Conservation (phyloP, 2,329 filamentous ascomycete genomes). For the Huntiella decipiens region DNA sequence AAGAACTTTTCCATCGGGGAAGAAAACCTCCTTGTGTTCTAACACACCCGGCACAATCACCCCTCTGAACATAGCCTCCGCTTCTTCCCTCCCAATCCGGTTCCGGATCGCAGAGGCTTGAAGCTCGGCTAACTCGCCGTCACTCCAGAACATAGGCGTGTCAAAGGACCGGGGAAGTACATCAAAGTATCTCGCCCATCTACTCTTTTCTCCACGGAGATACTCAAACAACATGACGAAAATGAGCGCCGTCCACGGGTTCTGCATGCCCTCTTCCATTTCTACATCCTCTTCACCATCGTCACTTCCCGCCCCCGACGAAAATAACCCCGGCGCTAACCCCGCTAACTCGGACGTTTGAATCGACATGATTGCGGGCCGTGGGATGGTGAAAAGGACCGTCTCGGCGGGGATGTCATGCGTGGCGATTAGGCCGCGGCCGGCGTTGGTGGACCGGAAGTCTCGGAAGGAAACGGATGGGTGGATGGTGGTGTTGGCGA, state of each 20-base stretch:
- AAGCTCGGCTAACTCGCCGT: slow-evolving; percentile 48
- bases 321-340: slow-evolving; percentile 35
- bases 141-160: slow-evolving; percentile 79
- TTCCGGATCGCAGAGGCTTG: slow-evolving; percentile 57
- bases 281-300: slow-evolving; percentile 18
- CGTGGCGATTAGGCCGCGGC: slow-evolving; percentile 46
- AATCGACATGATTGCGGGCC: slow-evolving; percentile 48
- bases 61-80: slow-evolving; percentile 47
- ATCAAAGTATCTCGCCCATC: slow-evolving; percentile 62
- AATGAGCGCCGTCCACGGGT: slow-evolving; percentile 44
- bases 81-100: slow-evolving; percentile 57
- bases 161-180: slow-evolving; percentile 56
- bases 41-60: slow-evolving; percentile 33
- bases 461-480: slow-evolving; percentile 32
- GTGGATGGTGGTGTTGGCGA: slow-evolving; percentile 35
- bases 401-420: slow-evolving; percentile 54
- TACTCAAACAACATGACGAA: slow-evolving; percentile 66
- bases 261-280: slow-evolving; percentile 20
- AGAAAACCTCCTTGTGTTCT: slow-evolving; percentile 28
- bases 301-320: slow-evolving; percentile 14
- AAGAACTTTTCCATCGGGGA: slow-evolving; percentile 18
- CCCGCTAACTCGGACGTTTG: slow-evolving; percentile 50
- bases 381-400: slow-evolving; percentile 63
- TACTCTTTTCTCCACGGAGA: slow-evolving; percentile 36
- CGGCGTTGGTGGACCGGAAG: slow-evolving; percentile 29